A percentile compares a stretch with the other conserved stretches of the same genome.
Conservation (phyloP, 2,329 filamentous ascomycete genomes). For the Ceratocystis eucalypticola region DNA sequence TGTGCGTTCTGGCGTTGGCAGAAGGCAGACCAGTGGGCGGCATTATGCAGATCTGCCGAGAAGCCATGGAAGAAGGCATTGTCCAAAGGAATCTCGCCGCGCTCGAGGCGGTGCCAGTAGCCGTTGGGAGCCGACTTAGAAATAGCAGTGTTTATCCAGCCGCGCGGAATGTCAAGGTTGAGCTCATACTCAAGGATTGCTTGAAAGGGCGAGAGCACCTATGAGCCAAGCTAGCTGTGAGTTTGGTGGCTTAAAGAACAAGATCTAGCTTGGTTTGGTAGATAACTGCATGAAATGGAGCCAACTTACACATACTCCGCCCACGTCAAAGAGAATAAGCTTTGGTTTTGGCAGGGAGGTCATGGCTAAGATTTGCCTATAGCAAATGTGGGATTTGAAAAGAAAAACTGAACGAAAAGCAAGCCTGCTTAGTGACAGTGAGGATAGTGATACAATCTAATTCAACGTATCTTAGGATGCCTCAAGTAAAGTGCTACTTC, state of each 20-base stretch:
- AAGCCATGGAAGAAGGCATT: slow-evolving; percentile 63
- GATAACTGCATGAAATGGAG: neutral
- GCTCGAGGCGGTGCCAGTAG: slow-evolving; percentile 79
- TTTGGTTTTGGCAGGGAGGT: slow-evolving; percentile 35
- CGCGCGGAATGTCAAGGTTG: slow-evolving; percentile 59
- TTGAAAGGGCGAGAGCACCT: slow-evolving; percentile 88
- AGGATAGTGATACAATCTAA: no score
- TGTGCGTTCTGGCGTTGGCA: slow-evolving; percentile 32
- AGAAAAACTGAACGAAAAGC: no score
- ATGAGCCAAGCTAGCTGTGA: neutral
- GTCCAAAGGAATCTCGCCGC: slow-evolving; percentile 66
- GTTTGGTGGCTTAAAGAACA: no score
- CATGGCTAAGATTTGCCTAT: neutral
- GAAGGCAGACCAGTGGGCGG: slow-evolving; percentile 56
- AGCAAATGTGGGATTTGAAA: neutral
- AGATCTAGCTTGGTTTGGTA: no score
- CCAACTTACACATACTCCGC: slow-evolving; percentile 79
- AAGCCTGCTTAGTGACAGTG: no score
- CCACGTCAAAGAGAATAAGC: slow-evolving; percentile 84
- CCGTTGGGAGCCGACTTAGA: slow-evolving; percentile 64
- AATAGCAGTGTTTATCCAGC: slow-evolving; percentile 87
- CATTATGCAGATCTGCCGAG: slow-evolving; percentile 55
- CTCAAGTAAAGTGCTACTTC: no score
- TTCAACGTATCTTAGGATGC: no score
- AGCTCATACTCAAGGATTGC: slow-evolving; percentile 85